These are phyloP conservation scores for Claviceps arundinis DNA, from an alignment of 2,329 filamentous ascomycete species.

Conservation along the genomic window DNA sequence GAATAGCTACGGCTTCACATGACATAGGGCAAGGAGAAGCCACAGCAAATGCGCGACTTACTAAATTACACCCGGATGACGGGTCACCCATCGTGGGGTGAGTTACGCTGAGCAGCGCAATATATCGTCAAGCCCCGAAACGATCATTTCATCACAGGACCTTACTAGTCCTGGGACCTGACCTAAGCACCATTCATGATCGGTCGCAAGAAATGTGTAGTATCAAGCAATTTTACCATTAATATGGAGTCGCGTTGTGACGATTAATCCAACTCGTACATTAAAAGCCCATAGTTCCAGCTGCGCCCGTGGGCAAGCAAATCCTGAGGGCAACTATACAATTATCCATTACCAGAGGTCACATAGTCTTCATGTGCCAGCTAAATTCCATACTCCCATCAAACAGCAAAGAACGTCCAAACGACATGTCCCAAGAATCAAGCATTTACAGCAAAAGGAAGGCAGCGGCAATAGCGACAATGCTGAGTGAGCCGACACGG, in stretches of 20 bases:
- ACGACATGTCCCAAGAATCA: background rate
- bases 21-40: too few species aligned
- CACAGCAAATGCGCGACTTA: too few species aligned
- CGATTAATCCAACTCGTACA: background rate
- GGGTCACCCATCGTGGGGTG: too few species aligned
- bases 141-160: background rate
- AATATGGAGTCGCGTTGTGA: background rate
- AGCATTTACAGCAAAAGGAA: slow-evolving; percentile 30
- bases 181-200: background rate
- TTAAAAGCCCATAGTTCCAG: slow-evolving; percentile 5
- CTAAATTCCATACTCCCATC: background rate
- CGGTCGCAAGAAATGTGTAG: background rate
- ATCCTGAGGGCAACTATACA: slow-evolving; percentile 15
- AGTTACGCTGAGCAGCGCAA: too few species aligned
- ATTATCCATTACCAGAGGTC: slow-evolving; percentile 10
- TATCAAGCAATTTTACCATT: too few species aligned
- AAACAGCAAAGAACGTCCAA: background rate
- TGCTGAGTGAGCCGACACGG: slow-evolving; percentile 24
- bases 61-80: too few species aligned
- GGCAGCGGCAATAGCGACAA: slow-evolving; percentile 27
- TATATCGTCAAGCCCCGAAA: too few species aligned
- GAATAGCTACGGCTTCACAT: too few species aligned
- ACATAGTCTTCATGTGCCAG: slow-evolving; percentile 4
- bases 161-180: background rate
- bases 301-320: slow-evolving; percentile 12